These are phyloP conservation scores for Choricystis sp. DNA, from an alignment of 139 green algal species.

Conservation along the genomic window DNA sequence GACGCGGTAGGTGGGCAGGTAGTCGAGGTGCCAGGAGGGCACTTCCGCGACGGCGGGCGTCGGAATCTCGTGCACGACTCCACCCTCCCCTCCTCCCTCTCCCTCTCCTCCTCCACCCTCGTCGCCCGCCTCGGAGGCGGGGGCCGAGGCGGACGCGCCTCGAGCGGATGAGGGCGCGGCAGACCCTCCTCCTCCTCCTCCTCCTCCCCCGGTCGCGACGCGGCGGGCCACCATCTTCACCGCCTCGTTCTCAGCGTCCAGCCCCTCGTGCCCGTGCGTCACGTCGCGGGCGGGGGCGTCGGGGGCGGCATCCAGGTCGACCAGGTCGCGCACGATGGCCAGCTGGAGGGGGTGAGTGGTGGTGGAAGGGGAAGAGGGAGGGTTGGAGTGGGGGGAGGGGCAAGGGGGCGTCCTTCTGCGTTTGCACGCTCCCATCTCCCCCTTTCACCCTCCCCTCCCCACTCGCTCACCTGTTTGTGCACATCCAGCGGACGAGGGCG, in stretches of 20 bases:
- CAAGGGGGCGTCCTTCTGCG: too few species aligned
- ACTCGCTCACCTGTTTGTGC: too few species aligned
- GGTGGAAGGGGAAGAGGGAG: too few species aligned
- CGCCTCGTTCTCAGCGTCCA: conserved; percentile 45
- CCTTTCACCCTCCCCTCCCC: too few species aligned
- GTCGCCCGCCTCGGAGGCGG: conserved; percentile 11
- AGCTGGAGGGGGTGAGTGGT: too few species aligned
- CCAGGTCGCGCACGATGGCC: conserved; percentile 50
- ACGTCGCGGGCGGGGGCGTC: conserved; percentile 22
- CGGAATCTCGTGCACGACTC: conserved; percentile 41
- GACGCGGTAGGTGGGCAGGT: conserved; percentile 50
- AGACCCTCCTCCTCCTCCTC: background rate
- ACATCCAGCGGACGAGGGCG: too few species aligned
- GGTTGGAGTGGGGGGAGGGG: too few species aligned
- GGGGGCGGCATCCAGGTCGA: conserved; percentile 44
- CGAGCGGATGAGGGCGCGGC: background rate
- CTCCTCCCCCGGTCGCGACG: background rate
- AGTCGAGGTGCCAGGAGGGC: conserved; percentile 50
- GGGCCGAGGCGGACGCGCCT: background rate
- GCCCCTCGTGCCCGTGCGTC: conserved; percentile 29
- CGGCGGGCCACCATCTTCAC: conserved; percentile 6
- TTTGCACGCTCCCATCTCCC: too few species aligned
- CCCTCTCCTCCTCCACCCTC: conserved; percentile 17
- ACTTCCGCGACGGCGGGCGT: conserved; percentile 45
- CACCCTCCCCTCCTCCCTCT: conserved; percentile 4